Evolutionary conservation across 805 yeast genomes (phyloP).

Genomic region (Clavispora vitiphila): DNA sequence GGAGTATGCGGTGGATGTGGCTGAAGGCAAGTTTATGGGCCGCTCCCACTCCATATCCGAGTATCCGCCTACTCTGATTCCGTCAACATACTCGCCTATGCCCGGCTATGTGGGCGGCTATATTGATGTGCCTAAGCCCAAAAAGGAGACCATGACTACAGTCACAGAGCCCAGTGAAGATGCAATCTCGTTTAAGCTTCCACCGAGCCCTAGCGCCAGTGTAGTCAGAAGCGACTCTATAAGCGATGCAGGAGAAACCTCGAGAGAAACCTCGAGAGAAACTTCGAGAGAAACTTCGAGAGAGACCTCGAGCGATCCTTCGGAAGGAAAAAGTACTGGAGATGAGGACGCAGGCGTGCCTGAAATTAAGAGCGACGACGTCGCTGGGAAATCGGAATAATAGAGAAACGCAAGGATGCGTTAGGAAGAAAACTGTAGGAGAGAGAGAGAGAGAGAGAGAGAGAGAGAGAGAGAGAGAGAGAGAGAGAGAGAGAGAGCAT

Average conservation of each 20-base stretch:
- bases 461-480: background rate
- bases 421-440: background rate
- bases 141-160: background rate
- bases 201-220: background rate
- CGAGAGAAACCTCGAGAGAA: background rate
- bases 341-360: background rate
- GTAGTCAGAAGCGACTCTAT: background rate
- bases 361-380: background rate
- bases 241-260: background rate
- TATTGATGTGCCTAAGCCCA: constrained; percentile 13
- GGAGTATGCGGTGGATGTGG: background rate
- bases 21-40: background rate
- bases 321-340: background rate
- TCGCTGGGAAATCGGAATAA: background rate
- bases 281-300: background rate
- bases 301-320: background rate
- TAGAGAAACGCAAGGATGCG: background rate
- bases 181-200: background rate
- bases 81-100: constrained; percentile 16
- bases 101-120: constrained; percentile 19
- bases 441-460: background rate
- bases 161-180: background rate
- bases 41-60: constrained; percentile 42
- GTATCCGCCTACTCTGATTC: constrained; percentile 34
- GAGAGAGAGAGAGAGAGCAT: background rate